Percentiles rank a stretch among this genome's conserved stretches.
phyloP scores from a whole-genome alignment of 2,329 filamentous ascomycete species.

The Tolypocladium amazonense region DNA sequence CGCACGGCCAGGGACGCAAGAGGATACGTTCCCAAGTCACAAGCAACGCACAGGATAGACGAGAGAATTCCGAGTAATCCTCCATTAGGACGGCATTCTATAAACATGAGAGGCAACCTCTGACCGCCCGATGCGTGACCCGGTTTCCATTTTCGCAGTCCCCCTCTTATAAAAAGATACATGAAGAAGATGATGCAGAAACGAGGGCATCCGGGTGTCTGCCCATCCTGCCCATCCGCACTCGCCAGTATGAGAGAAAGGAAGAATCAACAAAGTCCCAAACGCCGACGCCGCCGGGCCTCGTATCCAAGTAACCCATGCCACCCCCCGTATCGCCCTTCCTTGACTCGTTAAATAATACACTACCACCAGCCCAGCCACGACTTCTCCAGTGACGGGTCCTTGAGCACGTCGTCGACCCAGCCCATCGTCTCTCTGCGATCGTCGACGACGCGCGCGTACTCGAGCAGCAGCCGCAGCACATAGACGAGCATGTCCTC shows the following conservation, averaged over 20 bases:
- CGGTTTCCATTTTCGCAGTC: no score
- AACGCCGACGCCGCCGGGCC: constrained; percentile 1
- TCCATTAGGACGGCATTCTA: neutral
- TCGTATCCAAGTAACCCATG: constrained; percentile 1
- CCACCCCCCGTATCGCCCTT: neutral
- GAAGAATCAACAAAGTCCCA: neutral
- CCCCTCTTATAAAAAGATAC: neutral
- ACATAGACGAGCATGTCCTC: constrained; percentile 69
- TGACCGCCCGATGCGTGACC: neutral
- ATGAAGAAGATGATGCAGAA: neutral
- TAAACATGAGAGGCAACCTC: neutral
- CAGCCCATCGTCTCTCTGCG: constrained; percentile 42
- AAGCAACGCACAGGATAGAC: neutral
- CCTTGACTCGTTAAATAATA: no score
- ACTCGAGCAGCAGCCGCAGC: constrained; percentile 53
- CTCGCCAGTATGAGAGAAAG: neutral
- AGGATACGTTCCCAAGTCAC: neutral
- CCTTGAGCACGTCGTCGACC: constrained; percentile 36
- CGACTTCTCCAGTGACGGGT: constrained; percentile 19
- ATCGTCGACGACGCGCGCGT: constrained; percentile 44
- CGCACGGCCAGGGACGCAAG: neutral
- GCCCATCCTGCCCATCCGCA: neutral
- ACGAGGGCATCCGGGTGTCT: neutral
- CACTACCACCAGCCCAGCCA: constrained; percentile 16
- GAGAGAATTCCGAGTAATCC: neutral